Percentiles rank a stretch among this genome's conserved stretches.
Evolutionary conservation across 2,329 filamentous ascomycete genomes (phyloP).

Genomic region (Botrytis byssoidea): DNA sequence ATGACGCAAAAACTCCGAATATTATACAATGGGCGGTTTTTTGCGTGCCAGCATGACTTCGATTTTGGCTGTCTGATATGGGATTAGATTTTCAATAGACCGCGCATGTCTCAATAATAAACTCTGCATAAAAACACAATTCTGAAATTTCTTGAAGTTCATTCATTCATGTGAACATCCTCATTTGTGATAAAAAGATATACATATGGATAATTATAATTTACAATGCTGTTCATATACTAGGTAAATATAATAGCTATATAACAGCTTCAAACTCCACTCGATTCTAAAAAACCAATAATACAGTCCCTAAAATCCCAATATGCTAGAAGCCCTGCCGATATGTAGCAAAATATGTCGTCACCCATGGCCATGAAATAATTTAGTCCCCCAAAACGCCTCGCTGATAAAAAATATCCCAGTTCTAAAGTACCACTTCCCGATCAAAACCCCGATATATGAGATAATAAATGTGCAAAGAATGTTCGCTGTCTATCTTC

Average conservation of each 20-base stretch:
- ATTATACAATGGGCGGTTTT: neutral
- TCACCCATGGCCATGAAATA: neutral
- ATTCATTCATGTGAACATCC: neutral
- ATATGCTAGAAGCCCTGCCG: neutral
- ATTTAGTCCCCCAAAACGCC: neutral
- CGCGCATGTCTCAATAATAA: conserved; percentile 3
- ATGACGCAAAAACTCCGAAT: conserved; percentile 3
- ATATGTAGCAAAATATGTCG: neutral
- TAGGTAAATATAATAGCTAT: neutral
- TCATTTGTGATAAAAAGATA: neutral
- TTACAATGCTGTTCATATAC: neutral
- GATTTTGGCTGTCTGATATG: conserved; percentile 11
- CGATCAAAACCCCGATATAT: neutral
- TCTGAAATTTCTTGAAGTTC: no score
- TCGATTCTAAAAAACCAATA: neutral
- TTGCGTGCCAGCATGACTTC: conserved; percentile 1
- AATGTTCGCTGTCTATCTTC: conserved; percentile 4
- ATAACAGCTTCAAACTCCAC: neutral
- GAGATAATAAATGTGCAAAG: neutral
- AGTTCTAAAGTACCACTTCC: neutral
- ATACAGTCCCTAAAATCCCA: neutral
- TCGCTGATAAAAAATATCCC: neutral
- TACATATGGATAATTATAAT: neutral
- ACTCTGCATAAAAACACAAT: neutral
- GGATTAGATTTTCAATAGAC: conserved; percentile 15